These are phyloP conservation scores for Pseudonitzschia pungens DNA, from an alignment of 108 stramenopile genomes.

Conservation along the genomic window DNA sequence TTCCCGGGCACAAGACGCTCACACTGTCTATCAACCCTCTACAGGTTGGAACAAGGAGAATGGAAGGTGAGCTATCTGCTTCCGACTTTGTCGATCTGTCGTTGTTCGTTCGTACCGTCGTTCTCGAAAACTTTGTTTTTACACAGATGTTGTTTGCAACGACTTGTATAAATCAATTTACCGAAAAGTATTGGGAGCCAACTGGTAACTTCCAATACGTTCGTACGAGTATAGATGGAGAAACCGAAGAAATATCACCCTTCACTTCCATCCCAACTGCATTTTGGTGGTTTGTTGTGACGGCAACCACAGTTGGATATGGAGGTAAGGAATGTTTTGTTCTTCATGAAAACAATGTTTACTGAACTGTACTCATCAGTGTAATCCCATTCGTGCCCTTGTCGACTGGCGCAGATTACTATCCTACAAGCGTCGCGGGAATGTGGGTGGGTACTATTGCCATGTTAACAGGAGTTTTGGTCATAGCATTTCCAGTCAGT, in stretches of 20 bases:
- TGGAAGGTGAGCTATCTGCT: constrained; percentile 37
- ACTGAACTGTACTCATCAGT: not conserved
- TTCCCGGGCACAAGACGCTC: not conserved
- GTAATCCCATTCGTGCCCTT: not conserved
- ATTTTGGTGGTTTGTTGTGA: constrained; percentile 75
- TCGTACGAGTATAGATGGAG: constrained; percentile 44
- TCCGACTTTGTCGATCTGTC: not conserved
- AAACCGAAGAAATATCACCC: constrained; percentile 58
- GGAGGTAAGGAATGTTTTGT: constrained; percentile 42
- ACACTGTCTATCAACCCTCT: not conserved
- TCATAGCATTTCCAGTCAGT: constrained; percentile 79
- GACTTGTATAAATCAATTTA: not conserved
- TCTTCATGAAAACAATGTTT: not conserved
- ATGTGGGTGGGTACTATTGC: constrained; percentile 49
- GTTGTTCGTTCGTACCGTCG: not conserved
- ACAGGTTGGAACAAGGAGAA: constrained; percentile 52
- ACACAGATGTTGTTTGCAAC: not conserved
- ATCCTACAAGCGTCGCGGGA: constrained; percentile 53
- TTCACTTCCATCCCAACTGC: constrained; percentile 61
- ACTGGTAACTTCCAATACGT: constrained; percentile 46
- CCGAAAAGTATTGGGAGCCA: constrained; percentile 38
- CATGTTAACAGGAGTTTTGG: constrained; percentile 68
- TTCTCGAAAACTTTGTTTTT: not conserved
- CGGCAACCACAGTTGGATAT: constrained; percentile 74
- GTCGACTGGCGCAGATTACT: constrained; percentile 15